Evolutionary conservation across 1,139 yeast genomes (phyloP).

Genomic region (Blastobotrys capitulatus): DNA sequence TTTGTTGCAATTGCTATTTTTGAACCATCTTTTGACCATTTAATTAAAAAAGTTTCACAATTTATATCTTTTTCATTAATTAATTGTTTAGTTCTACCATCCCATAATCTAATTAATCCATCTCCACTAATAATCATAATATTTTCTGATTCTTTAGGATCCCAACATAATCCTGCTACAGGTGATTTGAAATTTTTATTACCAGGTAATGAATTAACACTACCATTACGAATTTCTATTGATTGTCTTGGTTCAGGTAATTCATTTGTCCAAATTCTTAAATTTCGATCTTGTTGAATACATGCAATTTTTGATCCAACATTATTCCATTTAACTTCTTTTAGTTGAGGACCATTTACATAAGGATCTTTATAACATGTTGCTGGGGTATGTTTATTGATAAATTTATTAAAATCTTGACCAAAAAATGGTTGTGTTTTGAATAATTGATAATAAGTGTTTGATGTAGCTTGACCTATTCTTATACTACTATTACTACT

Average conservation of each 20-base stretch:
- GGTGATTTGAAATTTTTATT: constrained; percentile 31
- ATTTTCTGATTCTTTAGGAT: constrained; percentile 46
- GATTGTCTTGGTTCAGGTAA: constrained; percentile 23
- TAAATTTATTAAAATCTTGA: neutral
- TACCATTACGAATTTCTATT: constrained; percentile 17
- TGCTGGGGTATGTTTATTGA: neutral
- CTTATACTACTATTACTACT: neutral
- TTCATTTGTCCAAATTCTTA: constrained; percentile 28
- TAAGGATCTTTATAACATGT: constrained; percentile 14
- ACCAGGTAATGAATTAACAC: constrained; percentile 31
- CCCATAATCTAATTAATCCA: constrained; percentile 51
- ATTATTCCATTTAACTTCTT: constrained; percentile 27
- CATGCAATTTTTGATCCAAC: constrained; percentile 27
- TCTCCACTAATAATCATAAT: constrained; percentile 61
- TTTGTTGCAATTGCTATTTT: constrained; percentile 47
- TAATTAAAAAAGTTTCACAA: constrained; percentile 35
- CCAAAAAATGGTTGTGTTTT: neutral
- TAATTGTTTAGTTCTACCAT: constrained; percentile 38
- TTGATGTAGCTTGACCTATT: neutral
- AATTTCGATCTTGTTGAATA: constrained; percentile 23
- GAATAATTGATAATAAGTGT: neutral
- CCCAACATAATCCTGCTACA: constrained; percentile 45
- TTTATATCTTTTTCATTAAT: constrained; percentile 36
- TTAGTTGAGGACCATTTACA: constrained; percentile 12
- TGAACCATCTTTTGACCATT: constrained; percentile 51